Percentiles rank a stretch among this genome's conserved stretches.
Conservation (phyloP, 768 basidiomycete genomes). For the Kondoa subrosea region DNA sequence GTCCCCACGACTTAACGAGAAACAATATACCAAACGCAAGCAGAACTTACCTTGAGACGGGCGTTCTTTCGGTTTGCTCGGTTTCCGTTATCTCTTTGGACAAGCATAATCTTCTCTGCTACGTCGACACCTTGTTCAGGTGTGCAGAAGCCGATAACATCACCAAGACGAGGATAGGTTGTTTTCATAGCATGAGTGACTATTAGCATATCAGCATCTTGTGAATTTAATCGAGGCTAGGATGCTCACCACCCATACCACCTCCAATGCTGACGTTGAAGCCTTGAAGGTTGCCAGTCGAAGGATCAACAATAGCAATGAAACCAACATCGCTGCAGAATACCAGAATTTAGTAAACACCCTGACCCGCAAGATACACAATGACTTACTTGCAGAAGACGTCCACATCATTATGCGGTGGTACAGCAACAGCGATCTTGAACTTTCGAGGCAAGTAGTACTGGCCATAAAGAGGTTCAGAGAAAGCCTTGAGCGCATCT, state of each 20-base stretch:
- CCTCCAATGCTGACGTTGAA: slow-evolving; percentile 91
- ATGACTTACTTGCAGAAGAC: slow-evolving; percentile 47
- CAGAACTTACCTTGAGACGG: slow-evolving; percentile 22
- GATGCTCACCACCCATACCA: no score
- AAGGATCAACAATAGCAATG: slow-evolving; percentile 65
- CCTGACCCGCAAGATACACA: no score
- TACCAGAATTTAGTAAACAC: background rate
- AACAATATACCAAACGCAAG: no score
- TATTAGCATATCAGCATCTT: no score
- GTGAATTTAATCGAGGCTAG: no score
- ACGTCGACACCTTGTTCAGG: slow-evolving; percentile 66
- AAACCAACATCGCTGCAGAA: slow-evolving; percentile 70
- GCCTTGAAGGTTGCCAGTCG: slow-evolving; percentile 58
- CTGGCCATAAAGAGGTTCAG: slow-evolving; percentile 88
- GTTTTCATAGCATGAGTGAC: slow-evolving; percentile 98
- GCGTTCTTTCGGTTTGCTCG: slow-evolving; percentile 47
- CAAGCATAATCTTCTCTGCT: slow-evolving; percentile 83
- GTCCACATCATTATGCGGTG: slow-evolving; percentile 90
- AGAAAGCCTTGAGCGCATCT: slow-evolving; percentile 73
- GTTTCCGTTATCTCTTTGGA: slow-evolving; percentile 90
- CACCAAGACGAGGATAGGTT: slow-evolving; percentile 81
- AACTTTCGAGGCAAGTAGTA: slow-evolving; percentile 96
- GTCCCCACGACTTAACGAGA: slow-evolving; percentile 36
- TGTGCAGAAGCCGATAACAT: slow-evolving; percentile 82
- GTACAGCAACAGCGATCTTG: slow-evolving; percentile 91